A percentile compares a stretch with the other conserved stretches of the same genome.
Conservation (phyloP, 208 protist species). For the Angomonas ambiguus region DNA sequence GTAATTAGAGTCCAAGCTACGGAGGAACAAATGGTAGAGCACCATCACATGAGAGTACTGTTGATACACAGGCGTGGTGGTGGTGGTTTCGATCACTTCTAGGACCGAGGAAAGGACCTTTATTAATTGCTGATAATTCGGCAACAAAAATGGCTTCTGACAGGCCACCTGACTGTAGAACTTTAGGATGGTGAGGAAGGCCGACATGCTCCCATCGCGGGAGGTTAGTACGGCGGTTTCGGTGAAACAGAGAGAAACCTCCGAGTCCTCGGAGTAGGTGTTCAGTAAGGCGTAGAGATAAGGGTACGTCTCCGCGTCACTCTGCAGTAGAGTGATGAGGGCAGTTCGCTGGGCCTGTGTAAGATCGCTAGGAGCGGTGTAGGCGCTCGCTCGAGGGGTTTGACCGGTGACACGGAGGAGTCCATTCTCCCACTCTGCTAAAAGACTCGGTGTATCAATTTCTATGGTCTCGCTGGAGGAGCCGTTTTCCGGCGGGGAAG, state of each 20-base stretch:
- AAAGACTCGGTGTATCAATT: background rate
- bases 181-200: background rate
- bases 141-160: background rate
- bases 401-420: background rate
- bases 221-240: background rate
- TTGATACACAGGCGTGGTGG: background rate
- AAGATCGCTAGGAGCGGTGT: constrained; percentile 10
- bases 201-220: background rate
- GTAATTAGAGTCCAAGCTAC: background rate
- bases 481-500: background rate
- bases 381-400: background rate
- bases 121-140: background rate
- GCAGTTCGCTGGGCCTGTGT: constrained; percentile 14
- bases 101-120: background rate
- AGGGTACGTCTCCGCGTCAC: constrained; percentile 13
- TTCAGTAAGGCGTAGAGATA: constrained; percentile 22
- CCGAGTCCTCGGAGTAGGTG: constrained; percentile 2
- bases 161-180: constrained; percentile 1
- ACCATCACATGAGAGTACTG: constrained; percentile 3
- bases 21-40: background rate
- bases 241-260: background rate
- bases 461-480: background rate
- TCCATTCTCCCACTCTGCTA: background rate
- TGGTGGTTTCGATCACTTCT: no score
- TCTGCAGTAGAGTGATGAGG: constrained; percentile 14